A percentile compares a stretch with the other conserved stretches of the same genome.
Conservation (phyloP, 1,284 basidiomycete species). For the Ganoderma sinense region DNA sequence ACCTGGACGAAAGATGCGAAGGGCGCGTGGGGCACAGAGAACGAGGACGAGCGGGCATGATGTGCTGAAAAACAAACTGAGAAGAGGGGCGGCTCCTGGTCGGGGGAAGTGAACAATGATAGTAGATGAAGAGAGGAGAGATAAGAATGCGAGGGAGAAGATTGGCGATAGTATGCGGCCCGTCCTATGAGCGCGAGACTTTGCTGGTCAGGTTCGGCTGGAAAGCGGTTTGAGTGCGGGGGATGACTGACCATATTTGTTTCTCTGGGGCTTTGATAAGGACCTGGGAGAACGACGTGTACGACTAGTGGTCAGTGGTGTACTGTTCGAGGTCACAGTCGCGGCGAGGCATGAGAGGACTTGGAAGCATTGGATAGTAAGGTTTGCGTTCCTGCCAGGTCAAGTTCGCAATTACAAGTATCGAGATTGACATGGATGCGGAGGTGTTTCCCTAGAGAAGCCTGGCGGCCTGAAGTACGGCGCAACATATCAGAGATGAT, state of each 20-base stretch:
- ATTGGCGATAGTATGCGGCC: background rate
- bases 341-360: background rate
- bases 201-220: background rate
- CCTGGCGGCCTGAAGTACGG: background rate
- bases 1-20: slow-evolving; percentile 16
- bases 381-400: background rate
- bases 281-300: background rate
- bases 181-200: slow-evolving; percentile 2
- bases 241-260: background rate
- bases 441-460: background rate
- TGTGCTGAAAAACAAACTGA: slow-evolving; percentile 20
- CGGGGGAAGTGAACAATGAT: slow-evolving; percentile 22
- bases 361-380: background rate
- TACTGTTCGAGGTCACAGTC: background rate
- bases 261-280: background rate
- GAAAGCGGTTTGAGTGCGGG: background rate
- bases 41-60: background rate
- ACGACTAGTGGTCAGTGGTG: background rate
- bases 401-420: background rate
- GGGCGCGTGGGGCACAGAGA: slow-evolving; percentile 16
- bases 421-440: background rate
- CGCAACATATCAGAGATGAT: background rate
- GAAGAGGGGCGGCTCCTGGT: slow-evolving; percentile 16
- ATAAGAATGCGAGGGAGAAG: slow-evolving; percentile 21
- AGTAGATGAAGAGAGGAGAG: slow-evolving; percentile 20